Evolutionary conservation across 129 eudicot species (phyloP), one percentile per base, ranked within the genome.

Genomic region (Ambrosia artemisiifolia): DNA sequence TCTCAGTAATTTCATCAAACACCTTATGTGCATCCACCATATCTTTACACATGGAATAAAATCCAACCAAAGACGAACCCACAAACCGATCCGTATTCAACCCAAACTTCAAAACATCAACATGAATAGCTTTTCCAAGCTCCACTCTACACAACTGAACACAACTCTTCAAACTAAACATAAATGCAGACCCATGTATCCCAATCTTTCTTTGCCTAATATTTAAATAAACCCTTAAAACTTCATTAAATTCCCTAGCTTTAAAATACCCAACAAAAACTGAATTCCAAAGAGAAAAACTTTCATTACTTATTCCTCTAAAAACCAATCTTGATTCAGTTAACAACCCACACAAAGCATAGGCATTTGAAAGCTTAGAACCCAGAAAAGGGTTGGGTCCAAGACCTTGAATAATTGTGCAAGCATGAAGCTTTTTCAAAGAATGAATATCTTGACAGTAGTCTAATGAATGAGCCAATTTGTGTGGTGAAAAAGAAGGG

Each of bases 361-460:
- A 82, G 13, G 82, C 38, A 76, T 54, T 73, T 47, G 76, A 34
- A 73, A 87, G 86, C 77, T 84, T 83, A 24, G 84, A 78, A 69
- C 81, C 84, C 76, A 86, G 70, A 78, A 70, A 72, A 50, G 67
- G 33, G 84, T 81, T 72, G 69, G 71, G 48, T 75, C 75, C 65
- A 54, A 83, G 73, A 35, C 88, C 88, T 13, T 48, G 73, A 59
- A 78, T 81, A 17, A 63, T 64, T 35, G 82, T 61, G 63, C 81
- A 72, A 84, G 92, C 85, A 71, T 83, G 91, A 69, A 87, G 61
- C 83, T 81, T 84, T 83, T 75, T 81, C 72, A 86, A 53, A 55
- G 44, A 72, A 44, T 36, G 67, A 38, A 67, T 42, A 67, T 83
- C 73, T 38, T 57, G 17, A 79, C 88, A 83, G 8, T 51, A 64